Conservation (phyloP, 257 asterid genomes). For the Solanum infundibuliforme region DNA sequence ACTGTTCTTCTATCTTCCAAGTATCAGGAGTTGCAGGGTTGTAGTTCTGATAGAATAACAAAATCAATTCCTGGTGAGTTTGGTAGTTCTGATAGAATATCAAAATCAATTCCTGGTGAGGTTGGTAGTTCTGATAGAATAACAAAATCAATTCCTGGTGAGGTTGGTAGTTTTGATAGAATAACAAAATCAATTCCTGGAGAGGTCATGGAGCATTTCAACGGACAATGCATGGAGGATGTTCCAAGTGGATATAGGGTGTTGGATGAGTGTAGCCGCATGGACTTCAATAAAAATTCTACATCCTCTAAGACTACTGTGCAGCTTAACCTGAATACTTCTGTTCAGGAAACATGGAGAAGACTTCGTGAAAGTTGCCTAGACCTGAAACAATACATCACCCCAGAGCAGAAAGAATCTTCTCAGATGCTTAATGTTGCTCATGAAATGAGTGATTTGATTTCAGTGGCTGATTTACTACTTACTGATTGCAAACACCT, state of each 20-base stretch:
- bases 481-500: slow-evolving; percentile 43
- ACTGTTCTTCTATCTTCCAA: slow-evolving; percentile 7
- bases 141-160: slow-evolving; percentile 19
- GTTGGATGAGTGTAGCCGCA: slow-evolving; percentile 86
- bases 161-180: slow-evolving; percentile 34
- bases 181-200: slow-evolving; percentile 8
- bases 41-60: slow-evolving; percentile 15
- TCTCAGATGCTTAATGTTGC: slow-evolving; percentile 26
- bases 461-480: slow-evolving; percentile 74
- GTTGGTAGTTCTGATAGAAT: slow-evolving; percentile 27
- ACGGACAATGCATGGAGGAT: slow-evolving; percentile 31
- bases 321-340: slow-evolving; percentile 18
- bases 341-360: slow-evolving; percentile 66
- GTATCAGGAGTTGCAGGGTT: slow-evolving; percentile 21
- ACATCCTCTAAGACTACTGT: slow-evolving; percentile 16
- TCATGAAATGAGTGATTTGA: slow-evolving; percentile 46
- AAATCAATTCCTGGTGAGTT: slow-evolving; percentile 33
- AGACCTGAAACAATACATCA: slow-evolving; percentile 35
- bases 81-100: slow-evolving; percentile 19
- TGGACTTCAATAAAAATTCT: slow-evolving; percentile 29
- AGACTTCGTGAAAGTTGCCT: slow-evolving; percentile 35
- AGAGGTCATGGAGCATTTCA: slow-evolving; percentile 50
- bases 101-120: slow-evolving; percentile 26
- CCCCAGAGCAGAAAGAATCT: slow-evolving; percentile 59
- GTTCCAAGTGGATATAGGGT: slow-evolving; percentile 32